Conservation (phyloP, 306 rosid species). For the Oemleria cerasiformis region DNA sequence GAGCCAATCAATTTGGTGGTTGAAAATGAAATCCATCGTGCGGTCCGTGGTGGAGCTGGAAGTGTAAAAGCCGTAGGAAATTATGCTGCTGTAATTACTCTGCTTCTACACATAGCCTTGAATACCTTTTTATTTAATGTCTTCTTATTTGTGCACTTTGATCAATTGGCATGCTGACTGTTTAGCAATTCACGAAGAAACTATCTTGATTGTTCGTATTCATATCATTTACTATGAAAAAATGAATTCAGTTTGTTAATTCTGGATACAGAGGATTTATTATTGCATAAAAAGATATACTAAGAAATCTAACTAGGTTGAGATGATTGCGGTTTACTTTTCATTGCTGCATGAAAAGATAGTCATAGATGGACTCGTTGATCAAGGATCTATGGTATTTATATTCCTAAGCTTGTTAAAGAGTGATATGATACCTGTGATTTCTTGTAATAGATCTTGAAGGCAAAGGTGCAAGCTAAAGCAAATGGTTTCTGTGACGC, state of each 20-base stretch:
- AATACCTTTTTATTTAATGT: background rate
- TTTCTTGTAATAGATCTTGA: constrained; percentile 4
- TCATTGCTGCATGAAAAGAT: background rate
- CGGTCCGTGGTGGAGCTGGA: constrained; percentile 19
- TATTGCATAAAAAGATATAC: background rate
- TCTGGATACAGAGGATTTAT: background rate
- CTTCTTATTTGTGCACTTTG: background rate
- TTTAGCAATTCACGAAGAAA: background rate
- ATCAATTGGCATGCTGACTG: background rate
- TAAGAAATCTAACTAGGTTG: background rate
- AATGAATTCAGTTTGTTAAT: background rate
- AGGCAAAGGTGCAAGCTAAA: constrained; percentile 19
- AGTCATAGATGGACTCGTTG: background rate
- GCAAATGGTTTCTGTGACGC: constrained; percentile 16
- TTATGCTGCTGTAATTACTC: constrained; percentile 8
- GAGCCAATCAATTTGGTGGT: constrained; percentile 7
- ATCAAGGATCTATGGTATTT: no score
- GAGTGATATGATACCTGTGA: background rate
- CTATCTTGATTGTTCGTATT: background rate
- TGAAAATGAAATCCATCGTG: constrained; percentile 8
- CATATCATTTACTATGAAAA: background rate
- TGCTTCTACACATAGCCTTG: background rate
- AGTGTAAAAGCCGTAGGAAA: constrained; percentile 18
- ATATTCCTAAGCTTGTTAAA: background rate
- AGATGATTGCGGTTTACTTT: background rate